phyloP scores from a whole-genome alignment of 768 basidiomycete species.

The Tubosaeta sp. region DNA sequence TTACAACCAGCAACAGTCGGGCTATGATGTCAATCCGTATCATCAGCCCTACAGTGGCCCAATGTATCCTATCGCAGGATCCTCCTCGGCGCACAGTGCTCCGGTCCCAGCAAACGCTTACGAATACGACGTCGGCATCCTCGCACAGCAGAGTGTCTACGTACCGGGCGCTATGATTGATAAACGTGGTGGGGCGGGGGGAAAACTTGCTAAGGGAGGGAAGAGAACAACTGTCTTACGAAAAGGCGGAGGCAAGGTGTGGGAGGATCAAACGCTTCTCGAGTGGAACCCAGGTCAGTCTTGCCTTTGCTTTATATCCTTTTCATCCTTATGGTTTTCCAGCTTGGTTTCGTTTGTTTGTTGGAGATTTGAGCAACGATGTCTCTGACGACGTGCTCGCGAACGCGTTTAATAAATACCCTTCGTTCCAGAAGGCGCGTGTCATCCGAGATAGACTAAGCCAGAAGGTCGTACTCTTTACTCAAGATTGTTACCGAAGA shows the following conservation, averaged over 20 bases:
- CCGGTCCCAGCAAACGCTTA: slow-evolving; percentile 88
- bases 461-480: slow-evolving; percentile 64
- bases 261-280: slow-evolving; percentile 96
- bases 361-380: slow-evolving; percentile 97
- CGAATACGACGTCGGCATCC: slow-evolving; percentile 87
- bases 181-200: slow-evolving; percentile 80
- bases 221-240: slow-evolving; percentile 92
- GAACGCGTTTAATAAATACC: slow-evolving; percentile 90
- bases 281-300: slow-evolving; percentile 95
- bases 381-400: slow-evolving; percentile 93
- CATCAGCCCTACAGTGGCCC: slow-evolving; percentile 78
- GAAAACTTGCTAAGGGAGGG: slow-evolving; percentile 83
- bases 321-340: slow-evolving; percentile 3
- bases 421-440: slow-evolving; percentile 91
- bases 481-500: not conserved
- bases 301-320: not conserved
- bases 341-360: slow-evolving; percentile 98
- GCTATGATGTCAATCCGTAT: slow-evolving; percentile 70
- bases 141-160: slow-evolving; percentile 89
- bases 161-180: slow-evolving; percentile 90
- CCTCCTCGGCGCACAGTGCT: slow-evolving; percentile 64
- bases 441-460: slow-evolving; percentile 94
- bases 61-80: slow-evolving; percentile 60
- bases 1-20: slow-evolving; percentile 50
- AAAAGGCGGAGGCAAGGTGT: slow-evolving; percentile 93